Evolutionary conservation across 352 stramenopile species (phyloP), one percentile per base, ranked within the genome.

Genomic region (Pythium guiyangense): DNA sequence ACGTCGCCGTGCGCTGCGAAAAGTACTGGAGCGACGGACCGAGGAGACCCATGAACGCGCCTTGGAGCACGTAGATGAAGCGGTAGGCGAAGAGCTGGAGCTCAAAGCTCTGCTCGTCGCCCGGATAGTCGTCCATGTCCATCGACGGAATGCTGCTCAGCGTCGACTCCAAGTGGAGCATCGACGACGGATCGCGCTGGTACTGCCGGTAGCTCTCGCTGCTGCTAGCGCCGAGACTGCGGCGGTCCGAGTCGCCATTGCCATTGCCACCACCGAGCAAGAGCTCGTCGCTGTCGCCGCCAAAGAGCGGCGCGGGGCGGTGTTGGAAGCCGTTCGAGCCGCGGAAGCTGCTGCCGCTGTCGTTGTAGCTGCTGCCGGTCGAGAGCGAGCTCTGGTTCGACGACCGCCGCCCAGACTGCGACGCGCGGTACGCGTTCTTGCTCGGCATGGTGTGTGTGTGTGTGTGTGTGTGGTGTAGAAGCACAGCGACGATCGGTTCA

Each of bases 21-120:
- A 89, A 89, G 56, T 79, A 88, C 57, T 77, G 67, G n/a, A 91
- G 66, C 20, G 70, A 64, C 1, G 81, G 81, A 0, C 81, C 81
- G 18, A 91, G 53, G 34, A 87, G 69, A 5, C 81, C 80, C 54
- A 91, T 78, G 55, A 88, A 89, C 18, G 62, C 60, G 26, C 80
- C 80, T 35, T 89, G 78, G 2, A 89, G 58, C 29, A 89, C 57
- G 64, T 89, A 91, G 62, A 88, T 88, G 44, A 70, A 22, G 1
- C 77, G 66, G 59, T 91, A 91, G 26, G 73, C 77, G 48, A 88
- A 59, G 20, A 91, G 61, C 57, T 91, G 81, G 49, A 86, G 57
- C 53, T 72, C 69, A 25, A 74, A 90, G 57, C 80, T 67, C 49
- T 79, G 59, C 26, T 66, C 69, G 34, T 82, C 69, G 39, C 78